A percentile compares a stretch with the other conserved stretches of the same genome.
Conservation (phyloP, 257 asterid species). For the Solanum pinnatisectum region DNA sequence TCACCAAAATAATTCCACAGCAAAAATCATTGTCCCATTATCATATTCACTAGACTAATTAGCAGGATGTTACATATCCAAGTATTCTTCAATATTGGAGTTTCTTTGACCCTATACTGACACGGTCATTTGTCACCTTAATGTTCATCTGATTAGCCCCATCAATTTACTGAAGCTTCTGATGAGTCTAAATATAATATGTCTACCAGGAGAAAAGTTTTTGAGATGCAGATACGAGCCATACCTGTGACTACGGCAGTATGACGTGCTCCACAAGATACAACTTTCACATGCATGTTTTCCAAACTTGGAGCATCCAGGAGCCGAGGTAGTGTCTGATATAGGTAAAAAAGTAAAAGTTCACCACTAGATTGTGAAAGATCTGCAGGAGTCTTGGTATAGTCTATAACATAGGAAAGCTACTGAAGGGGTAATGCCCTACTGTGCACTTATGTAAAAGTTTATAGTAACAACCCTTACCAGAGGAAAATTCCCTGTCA, state of each 20-base stretch:
- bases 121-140: background rate
- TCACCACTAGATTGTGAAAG: background rate
- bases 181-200: background rate
- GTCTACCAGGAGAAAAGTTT: background rate
- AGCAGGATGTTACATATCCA: background rate
- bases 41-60: background rate
- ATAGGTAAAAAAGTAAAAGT: background rate
- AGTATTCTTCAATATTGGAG: background rate
- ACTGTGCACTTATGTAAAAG: background rate
- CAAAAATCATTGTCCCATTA: background rate
- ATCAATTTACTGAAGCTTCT: background rate
- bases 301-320: slow-evolving; percentile 82
- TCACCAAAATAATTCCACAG: background rate
- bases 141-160: background rate
- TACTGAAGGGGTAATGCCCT: background rate
- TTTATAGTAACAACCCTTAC: background rate
- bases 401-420: background rate
- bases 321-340: slow-evolving; percentile 81
- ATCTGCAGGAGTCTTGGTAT: background rate
- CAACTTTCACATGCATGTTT: slow-evolving; percentile 56
- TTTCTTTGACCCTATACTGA: background rate
- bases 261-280: slow-evolving; percentile 98
- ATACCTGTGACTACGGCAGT: slow-evolving; percentile 72
- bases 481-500: background rate
- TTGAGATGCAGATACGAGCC: background rate